These are phyloP conservation scores for Trichoderma pleuroti DNA, from an alignment of 2,329 filamentous ascomycete species.

Conservation along the genomic window DNA sequence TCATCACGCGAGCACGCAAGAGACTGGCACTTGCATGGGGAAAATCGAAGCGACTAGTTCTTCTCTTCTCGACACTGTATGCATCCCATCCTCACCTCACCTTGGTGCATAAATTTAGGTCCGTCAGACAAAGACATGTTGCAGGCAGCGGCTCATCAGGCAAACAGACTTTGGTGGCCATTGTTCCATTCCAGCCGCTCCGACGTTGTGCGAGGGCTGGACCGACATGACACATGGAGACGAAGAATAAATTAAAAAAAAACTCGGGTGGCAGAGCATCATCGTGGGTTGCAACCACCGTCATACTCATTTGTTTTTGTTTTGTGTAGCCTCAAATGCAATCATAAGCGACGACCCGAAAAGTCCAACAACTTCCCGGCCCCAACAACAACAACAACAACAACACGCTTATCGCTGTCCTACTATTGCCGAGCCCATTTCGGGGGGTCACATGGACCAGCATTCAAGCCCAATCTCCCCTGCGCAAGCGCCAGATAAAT, in stretches of 20 bases:
- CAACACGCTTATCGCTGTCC: background rate
- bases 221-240: background rate
- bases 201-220: background rate
- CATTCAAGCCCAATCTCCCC: background rate
- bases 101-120: constrained; percentile 15
- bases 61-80: constrained; percentile 1
- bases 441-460: background rate
- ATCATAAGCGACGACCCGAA: constrained; percentile 14
- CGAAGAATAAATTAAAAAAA: too few species aligned
- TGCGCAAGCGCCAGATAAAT: constrained; percentile 11
- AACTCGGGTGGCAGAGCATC: background rate
- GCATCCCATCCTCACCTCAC: background rate
- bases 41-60: background rate
- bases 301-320: too few species aligned
- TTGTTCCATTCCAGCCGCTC: background rate
- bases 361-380: background rate
- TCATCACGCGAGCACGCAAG: constrained; percentile 16
- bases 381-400: background rate
- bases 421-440: background rate
- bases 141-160: background rate
- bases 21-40: background rate
- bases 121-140: background rate
- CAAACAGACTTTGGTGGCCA: background rate
- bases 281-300: background rate
- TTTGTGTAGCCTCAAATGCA: background rate